Evolutionary conservation across 2,329 filamentous ascomycete genomes (phyloP), one percentile per base, ranked within the genome.

Genomic region (Claviceps purpurea): DNA sequence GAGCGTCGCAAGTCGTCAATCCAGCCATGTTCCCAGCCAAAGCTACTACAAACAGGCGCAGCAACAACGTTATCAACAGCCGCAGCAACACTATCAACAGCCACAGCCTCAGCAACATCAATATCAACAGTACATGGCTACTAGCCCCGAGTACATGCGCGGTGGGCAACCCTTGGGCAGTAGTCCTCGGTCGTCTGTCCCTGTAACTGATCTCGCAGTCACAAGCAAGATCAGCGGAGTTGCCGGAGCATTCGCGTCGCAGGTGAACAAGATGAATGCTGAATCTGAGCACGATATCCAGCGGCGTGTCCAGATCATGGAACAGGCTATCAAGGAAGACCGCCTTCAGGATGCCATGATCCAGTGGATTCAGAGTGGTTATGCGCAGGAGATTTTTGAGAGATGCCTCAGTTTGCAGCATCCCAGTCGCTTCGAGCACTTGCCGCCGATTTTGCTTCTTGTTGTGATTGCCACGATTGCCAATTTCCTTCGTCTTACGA

Each of bases 381-480:
- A 77, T 38, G 76, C 82, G 62, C 74, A 81, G 54, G 77, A 82
- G 55, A 76, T 85, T 50, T 86, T 84, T 64, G 72, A 76, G 37
- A 66, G 65, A 37, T 68, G 68, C 55, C 59, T 72, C 11, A 65
- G 66, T 55, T 61, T 64, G 4, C 69, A 68, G 51, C 64, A 65
- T 4, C 64, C 69, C 0, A 56, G 57, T 56, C 70, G 70, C 55
- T 71, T 85, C 54, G 73, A 73, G 52, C 73, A 74, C 37, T 64
- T 85, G 49, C 79, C 78, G 47, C 77, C 80, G 18, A 70, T 85
- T 20, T 73, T 85, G 50, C 70, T 82, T 20, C 71, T 85, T 47
- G 83, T 82, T 1, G 76, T 84, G 41, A 80, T 80, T 51, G 79
- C 81, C 24, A 82, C 80, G 7, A 74, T 85, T 51, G 78, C 78